These are phyloP conservation scores for Stentor roeselii DNA, from an alignment of 73 alveolate species.

Conservation along the genomic window DNA sequence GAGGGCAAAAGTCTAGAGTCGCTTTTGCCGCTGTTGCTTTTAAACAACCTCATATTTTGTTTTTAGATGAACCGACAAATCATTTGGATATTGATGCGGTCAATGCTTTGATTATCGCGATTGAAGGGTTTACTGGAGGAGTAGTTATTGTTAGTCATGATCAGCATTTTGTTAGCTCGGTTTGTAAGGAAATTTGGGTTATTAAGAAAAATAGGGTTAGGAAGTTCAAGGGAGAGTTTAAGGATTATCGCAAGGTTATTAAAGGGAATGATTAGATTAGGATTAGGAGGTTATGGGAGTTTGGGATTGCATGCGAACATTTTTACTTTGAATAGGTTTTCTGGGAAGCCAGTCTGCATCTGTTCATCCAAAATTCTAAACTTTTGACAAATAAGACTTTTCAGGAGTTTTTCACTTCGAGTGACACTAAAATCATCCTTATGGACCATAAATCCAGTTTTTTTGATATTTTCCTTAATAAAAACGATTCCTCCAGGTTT, in stretches of 20 bases:
- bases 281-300: too few species aligned
- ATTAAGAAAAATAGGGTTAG: constrained; percentile 81
- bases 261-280: too few species aligned
- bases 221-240: constrained; percentile 93
- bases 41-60: constrained; percentile 94
- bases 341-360: constrained; percentile 46
- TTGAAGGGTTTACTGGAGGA: constrained; percentile 96
- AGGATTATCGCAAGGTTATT: constrained; percentile 78
- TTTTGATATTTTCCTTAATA: constrained; percentile 62
- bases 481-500: constrained; percentile 44
- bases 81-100: constrained; percentile 99
- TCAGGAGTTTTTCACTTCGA: constrained; percentile 39
- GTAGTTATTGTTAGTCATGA: constrained; percentile 97
- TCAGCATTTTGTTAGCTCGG: constrained; percentile 90
- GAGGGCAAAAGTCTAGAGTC: constrained; percentile 99
- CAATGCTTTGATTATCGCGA: constrained; percentile 95
- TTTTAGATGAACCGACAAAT: constrained; percentile 99
- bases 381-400: constrained; percentile 42
- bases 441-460: constrained; percentile 43
- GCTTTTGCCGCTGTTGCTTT: constrained; percentile 95
- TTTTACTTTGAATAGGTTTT: constrained; percentile 46
- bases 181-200: constrained; percentile 91
- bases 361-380: constrained; percentile 37
- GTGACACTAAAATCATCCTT: constrained; percentile 53
- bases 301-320: constrained; percentile 37